These are phyloP conservation scores for Emmonsiellopsis sp. DNA, from an alignment of 2,329 filamentous ascomycete genomes.

Conservation along the genomic window DNA sequence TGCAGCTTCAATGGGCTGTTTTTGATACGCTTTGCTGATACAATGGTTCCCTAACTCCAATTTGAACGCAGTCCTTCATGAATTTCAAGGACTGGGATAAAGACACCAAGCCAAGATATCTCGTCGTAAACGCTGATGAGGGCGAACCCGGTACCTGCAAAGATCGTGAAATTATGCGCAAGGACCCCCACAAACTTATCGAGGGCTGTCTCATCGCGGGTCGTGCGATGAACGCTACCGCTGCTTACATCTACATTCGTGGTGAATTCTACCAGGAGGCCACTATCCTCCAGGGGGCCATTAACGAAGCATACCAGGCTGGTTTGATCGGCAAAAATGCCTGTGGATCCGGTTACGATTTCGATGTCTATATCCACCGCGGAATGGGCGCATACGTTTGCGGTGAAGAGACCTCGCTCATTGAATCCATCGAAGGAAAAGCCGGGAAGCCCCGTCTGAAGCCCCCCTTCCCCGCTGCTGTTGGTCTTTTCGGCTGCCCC, in stretches of 20 bases:
- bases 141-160: constrained; percentile 99
- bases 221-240: constrained; percentile 96
- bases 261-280: constrained; percentile 97
- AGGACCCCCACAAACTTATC: constrained; percentile 97
- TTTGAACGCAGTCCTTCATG: constrained; percentile 74
- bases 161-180: constrained; percentile 99
- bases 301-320: constrained; percentile 93
- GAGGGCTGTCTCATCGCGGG: constrained; percentile 95
- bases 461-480: constrained; percentile 94
- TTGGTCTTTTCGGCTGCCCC: constrained; percentile 95
- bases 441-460: constrained; percentile 97
- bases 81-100: constrained; percentile 99
- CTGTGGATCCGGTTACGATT: constrained; percentile 93
- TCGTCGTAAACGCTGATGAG: constrained; percentile 98
- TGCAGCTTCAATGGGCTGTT: not conserved
- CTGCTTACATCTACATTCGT: constrained; percentile 98
- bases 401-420: constrained; percentile 94
- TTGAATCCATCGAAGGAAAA: constrained; percentile 97
- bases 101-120: constrained; percentile 86
- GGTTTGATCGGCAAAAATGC: constrained; percentile 97
- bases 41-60: constrained; percentile 9
- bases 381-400: constrained; percentile 97
- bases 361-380: constrained; percentile 92
- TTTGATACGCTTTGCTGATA: constrained; percentile 1
- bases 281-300: constrained; percentile 82